phyloP scores from a whole-genome alignment of 139 green algal genomes.

The Pseudopediastrum boryanum region DNA sequence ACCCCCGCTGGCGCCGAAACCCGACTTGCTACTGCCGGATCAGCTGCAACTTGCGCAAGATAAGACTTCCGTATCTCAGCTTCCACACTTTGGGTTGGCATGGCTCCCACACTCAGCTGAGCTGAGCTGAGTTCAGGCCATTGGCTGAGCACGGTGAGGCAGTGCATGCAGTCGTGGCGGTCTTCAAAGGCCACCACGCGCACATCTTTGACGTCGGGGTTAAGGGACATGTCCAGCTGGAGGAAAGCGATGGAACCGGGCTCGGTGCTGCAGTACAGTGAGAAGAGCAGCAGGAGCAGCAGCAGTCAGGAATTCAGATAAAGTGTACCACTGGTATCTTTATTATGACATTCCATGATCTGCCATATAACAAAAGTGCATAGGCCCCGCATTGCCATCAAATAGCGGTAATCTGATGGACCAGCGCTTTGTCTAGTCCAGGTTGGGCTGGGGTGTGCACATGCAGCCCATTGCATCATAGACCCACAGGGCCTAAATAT shows the following conservation, averaged over 20 bases:
- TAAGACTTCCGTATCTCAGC: constrained; percentile 20
- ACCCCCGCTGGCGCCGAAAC: constrained; percentile 39
- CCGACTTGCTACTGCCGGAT: constrained; percentile 19
- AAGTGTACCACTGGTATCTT: not conserved
- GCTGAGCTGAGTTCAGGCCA: constrained; percentile 40
- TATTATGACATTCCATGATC: not conserved
- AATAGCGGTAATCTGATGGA: not conserved
- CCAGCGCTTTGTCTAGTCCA: not conserved
- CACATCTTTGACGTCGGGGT: constrained; percentile 38
- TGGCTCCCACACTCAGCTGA: constrained; percentile 38
- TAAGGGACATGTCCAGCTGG: constrained; percentile 49
- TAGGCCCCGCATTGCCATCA: not conserved
- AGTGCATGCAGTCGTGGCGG: constrained; percentile 51
- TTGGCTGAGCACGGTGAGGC: constrained; percentile 43
- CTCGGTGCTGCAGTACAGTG: constrained; percentile 30
- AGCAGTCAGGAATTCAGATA: not conserved
- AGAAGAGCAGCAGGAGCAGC: not conserved
- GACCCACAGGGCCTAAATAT: not conserved
- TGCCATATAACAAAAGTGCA: not conserved
- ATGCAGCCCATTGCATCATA: not conserved
- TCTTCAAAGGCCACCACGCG: constrained; percentile 62
- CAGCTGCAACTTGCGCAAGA: not conserved
- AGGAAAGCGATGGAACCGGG: constrained; percentile 55
- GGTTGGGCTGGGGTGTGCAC: not conserved
- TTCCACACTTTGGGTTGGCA: constrained; percentile 35